phyloP scores from a whole-genome alignment of 2,329 filamentous ascomycete genomes.

The Erysiphe pulchra region DNA sequence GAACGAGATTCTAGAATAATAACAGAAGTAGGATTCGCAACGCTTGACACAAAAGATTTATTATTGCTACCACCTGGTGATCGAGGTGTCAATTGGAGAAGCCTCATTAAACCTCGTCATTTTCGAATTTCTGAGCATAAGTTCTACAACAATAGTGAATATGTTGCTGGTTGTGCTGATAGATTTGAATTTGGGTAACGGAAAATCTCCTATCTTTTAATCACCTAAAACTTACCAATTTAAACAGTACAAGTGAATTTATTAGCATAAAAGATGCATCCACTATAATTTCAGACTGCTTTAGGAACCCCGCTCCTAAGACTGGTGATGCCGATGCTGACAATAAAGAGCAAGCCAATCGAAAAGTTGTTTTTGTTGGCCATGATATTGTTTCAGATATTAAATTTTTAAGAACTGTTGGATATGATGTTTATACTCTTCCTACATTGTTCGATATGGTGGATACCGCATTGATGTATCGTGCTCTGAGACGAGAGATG shows the following conservation, averaged over 20 bases:
- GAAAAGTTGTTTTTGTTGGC: constrained; percentile 52
- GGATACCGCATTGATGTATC: constrained; percentile 52
- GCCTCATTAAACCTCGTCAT: constrained; percentile 42
- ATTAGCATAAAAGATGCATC: constrained; percentile 21
- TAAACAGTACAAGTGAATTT: constrained; percentile 24
- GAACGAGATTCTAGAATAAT: constrained; percentile 40
- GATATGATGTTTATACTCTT: constrained; percentile 29
- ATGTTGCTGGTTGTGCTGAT: constrained; percentile 47
- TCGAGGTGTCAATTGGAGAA: constrained; percentile 38
- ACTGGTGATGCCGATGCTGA: not conserved
- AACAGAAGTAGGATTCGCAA: constrained; percentile 68
- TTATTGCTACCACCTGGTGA: constrained; percentile 29
- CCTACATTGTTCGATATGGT: constrained; percentile 33
- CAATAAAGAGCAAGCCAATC: constrained; percentile 6
- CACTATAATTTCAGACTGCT: constrained; percentile 23
- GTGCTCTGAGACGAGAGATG: constrained; percentile 27
- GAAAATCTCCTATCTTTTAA: not conserved
- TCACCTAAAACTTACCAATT: not conserved
- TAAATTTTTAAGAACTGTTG: constrained; percentile 35
- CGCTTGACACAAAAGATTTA: constrained; percentile 43
- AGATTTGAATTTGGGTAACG: constrained; percentile 51
- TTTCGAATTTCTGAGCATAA: constrained; percentile 48
- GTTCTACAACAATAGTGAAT: constrained; percentile 38
- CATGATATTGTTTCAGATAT: constrained; percentile 49
- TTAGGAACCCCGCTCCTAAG: constrained; percentile 27